phyloP scores from a whole-genome alignment of 2,329 filamentous ascomycete genomes.

The Teratosphaeria zuluensis region DNA sequence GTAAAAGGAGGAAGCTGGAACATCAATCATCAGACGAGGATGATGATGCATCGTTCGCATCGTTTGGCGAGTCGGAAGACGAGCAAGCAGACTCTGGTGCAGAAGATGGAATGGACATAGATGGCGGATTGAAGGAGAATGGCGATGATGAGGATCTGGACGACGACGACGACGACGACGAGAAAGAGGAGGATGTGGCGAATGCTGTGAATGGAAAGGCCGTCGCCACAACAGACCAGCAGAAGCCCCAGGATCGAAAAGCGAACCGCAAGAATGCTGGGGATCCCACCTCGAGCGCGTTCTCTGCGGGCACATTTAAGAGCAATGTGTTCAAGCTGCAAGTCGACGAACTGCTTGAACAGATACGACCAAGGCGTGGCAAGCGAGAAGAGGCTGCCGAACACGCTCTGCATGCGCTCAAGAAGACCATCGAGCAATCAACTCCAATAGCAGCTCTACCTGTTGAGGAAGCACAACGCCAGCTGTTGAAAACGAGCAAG shows the following conservation, averaged over 20 bases:
- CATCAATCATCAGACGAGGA: conserved; percentile 24
- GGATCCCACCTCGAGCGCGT: conserved; percentile 17
- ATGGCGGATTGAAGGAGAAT: conserved; percentile 9
- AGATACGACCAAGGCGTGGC: conserved; percentile 49
- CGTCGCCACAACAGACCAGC: not conserved
- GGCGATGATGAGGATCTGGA: conserved; percentile 3
- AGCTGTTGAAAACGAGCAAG: conserved; percentile 55
- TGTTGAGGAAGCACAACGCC: conserved; percentile 57
- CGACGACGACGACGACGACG: conserved; percentile 8
- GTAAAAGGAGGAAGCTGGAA: conserved; percentile 26
- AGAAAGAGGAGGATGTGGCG: conserved; percentile 3
- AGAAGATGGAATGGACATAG: conserved; percentile 5
- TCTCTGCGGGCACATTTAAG: conserved; percentile 48
- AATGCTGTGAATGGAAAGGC: not conserved
- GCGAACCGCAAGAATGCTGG: not conserved
- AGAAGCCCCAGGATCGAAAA: conserved; percentile 2
- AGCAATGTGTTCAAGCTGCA: conserved; percentile 60
- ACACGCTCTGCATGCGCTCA: conserved; percentile 44
- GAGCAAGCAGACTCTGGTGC: conserved; percentile 2
- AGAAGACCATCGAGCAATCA: conserved; percentile 48
- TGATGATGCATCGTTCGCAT: conserved; percentile 25
- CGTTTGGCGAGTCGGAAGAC: conserved; percentile 16
- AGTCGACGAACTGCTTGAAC: conserved; percentile 51
- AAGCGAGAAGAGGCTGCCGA: conserved; percentile 47
- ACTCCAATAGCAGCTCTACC: conserved; percentile 40